Percentiles rank a stretch among this genome's conserved stretches.
These are phyloP conservation scores for Ustilago xerochloae DNA, from an alignment of 1,284 basidiomycete genomes.

Conservation along the genomic window DNA sequence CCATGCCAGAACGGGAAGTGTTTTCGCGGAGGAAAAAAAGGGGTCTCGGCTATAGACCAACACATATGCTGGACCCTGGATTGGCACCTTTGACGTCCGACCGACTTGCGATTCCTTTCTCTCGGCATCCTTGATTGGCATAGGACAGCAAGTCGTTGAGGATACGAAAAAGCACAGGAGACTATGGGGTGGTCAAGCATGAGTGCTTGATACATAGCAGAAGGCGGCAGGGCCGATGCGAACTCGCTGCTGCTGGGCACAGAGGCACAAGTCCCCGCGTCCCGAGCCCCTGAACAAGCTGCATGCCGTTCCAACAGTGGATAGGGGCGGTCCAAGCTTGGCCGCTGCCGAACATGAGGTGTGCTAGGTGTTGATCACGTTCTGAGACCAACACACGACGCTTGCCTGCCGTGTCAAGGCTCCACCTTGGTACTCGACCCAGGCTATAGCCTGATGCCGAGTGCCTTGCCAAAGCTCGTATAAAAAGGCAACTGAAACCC, in stretches of 20 bases:
- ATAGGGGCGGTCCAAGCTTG: constrained; percentile 28
- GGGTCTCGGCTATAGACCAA: constrained; percentile 16
- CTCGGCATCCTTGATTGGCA: too few species aligned
- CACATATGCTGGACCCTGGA: constrained; percentile 8
- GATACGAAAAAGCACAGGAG: too few species aligned
- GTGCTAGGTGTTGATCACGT: not conserved
- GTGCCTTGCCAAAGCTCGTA: too few species aligned
- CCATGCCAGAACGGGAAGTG: not conserved
- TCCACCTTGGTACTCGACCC: not conserved
- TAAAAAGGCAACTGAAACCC: too few species aligned
- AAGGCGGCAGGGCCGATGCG: too few species aligned
- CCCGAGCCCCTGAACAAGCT: constrained; percentile 30
- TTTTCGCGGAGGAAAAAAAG: constrained; percentile 5
- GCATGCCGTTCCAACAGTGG: constrained; percentile 11
- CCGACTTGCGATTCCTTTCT: not conserved
- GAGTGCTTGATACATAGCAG: too few species aligned
- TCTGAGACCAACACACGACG: constrained; percentile 14
- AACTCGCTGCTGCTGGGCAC: too few species aligned
- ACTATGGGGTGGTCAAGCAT: too few species aligned
- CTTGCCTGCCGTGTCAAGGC: not conserved
- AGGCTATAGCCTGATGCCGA: too few species aligned
- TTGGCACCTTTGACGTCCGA: not conserved
- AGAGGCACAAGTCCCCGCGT: not conserved
- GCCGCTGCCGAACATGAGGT: not conserved
- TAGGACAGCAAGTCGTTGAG: too few species aligned